Base-by-base conservation (phyloP, 768 basidiomycete species). In the Rhizopogon roseolus region DNA sequence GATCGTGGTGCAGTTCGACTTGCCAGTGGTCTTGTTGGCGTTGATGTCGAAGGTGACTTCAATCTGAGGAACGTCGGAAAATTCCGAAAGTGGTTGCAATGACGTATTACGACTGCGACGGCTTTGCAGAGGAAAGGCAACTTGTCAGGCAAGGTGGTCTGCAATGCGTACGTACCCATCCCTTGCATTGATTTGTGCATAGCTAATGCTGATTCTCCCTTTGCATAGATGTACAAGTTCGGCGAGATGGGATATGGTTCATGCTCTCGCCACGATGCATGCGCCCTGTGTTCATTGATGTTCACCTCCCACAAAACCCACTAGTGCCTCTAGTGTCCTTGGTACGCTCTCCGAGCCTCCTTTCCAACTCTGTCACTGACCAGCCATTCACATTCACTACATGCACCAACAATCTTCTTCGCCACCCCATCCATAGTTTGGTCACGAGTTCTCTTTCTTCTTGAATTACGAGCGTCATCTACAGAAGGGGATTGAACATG, bases 51-150 rank as follows among this genome's bases (percentile, higher is more conserved):
- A n/a, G n/a, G n/a, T n/a, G n/a, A n/a, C n/a, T n/a, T n/a, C n/a
- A n/a, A n/a, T n/a, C n/a, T n/a, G n/a, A n/a, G n/a, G n/a, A n/a
- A n/a, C n/a, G n/a, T n/a, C n/a, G n/a, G n/a, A n/a, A n/a, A n/a
- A n/a, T n/a, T n/a, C n/a, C n/a, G n/a, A n/a, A n/a, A n/a, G n/a
- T n/a, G n/a, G n/a, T n/a, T n/a, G n/a, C n/a, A n/a, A n/a, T n/a
- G n/a, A n/a, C n/a, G n/a, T n/a, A n/a, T n/a, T n/a, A 93, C 91
- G 19, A 92, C 88, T 3, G 88, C 90, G 13, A 92, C 91, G 6
- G 90, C 91, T 14, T 80, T 93, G 39, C 93, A 91, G 90, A 80
- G 90, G 57, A 93, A 93, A 70, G 91, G 92, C 61, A 89, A 92
- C 62, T 90, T 92, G 70, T n/a, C n/a, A n/a, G 90, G 91, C 52